Evolutionary conservation across 257 asterid species (phyloP).

Genomic region (Mitragyna speciosa): DNA sequence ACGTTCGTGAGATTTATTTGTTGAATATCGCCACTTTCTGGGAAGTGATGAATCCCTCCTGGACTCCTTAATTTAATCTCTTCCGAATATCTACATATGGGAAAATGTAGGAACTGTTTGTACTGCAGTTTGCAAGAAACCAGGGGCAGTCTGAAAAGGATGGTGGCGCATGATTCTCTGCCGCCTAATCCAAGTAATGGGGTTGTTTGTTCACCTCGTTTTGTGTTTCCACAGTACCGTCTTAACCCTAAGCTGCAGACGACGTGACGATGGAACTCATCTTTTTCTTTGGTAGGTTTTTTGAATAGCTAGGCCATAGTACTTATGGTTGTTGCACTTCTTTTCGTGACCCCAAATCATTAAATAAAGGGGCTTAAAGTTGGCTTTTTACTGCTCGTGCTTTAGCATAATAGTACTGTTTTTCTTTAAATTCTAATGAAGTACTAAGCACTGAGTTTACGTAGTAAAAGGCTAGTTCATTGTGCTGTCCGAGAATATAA

Average conservation of each 20-base stretch:
- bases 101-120: neutral
- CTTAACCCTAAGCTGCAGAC: slow-evolving; percentile 2
- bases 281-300: neutral
- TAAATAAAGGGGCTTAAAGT: slow-evolving; percentile 9
- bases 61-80: slow-evolving; percentile 7
- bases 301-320: neutral
- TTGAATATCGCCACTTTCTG: slow-evolving; percentile 18
- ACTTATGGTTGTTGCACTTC: neutral
- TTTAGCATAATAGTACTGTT: neutral
- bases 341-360: slow-evolving; percentile 23
- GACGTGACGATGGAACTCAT: neutral
- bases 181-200: slow-evolving; percentile 24
- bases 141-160: slow-evolving; percentile 13
- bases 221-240: slow-evolving; percentile 12
- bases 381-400: slow-evolving; percentile 20
- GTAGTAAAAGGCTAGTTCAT: slow-evolving; percentile 28
- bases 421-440: slow-evolving; percentile 22
- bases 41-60: slow-evolving; percentile 19
- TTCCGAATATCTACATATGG: neutral
- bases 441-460: neutral
- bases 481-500: slow-evolving; percentile 36
- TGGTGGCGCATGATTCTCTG: slow-evolving; percentile 25
- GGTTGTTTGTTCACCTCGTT: slow-evolving; percentile 23
- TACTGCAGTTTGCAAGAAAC: neutral
- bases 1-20: slow-evolving; percentile 28